Percentiles rank a stretch among this genome's conserved stretches.
Evolutionary conservation across 2,329 filamentous ascomycete species (phyloP).

Genomic region (Microdochium trichocladiopsis): DNA sequence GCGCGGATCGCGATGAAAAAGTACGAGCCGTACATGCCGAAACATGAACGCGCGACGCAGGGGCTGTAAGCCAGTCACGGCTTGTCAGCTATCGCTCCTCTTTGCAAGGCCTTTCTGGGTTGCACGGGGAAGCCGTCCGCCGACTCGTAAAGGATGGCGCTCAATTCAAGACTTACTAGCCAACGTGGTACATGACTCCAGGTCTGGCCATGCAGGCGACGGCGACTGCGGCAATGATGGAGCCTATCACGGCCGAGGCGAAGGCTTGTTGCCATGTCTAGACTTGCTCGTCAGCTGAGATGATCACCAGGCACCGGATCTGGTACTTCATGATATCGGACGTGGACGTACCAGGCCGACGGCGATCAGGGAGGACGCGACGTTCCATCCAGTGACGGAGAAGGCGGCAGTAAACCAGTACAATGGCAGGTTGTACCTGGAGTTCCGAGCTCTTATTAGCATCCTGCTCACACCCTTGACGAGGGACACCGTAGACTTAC

Average conservation of each 20-base stretch:
- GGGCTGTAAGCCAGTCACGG: slow-evolving; percentile 12
- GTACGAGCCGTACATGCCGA: slow-evolving; percentile 34
- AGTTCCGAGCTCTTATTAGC: too few species aligned
- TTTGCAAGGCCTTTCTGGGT: neutral
- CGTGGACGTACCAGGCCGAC: slow-evolving; percentile 10
- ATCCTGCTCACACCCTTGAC: too few species aligned
- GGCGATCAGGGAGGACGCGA: slow-evolving; percentile 17
- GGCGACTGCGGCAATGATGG: slow-evolving; percentile 13
- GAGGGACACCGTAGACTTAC: slow-evolving; percentile 5
- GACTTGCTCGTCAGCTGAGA: slow-evolving; percentile 2
- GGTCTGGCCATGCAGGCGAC: slow-evolving; percentile 18
- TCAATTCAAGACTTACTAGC: slow-evolving; percentile 15
- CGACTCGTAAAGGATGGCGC: too few species aligned
- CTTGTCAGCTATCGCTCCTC: too few species aligned
- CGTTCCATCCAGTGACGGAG: slow-evolving; percentile 19
- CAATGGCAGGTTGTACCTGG: slow-evolving; percentile 11
- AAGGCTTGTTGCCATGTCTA: slow-evolving; percentile 18
- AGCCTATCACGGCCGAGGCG: slow-evolving; percentile 14
- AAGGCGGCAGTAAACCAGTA: slow-evolving; percentile 21
- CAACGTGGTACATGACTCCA: slow-evolving; percentile 16
- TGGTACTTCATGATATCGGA: neutral
- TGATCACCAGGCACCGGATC: too few species aligned
- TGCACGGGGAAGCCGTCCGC: too few species aligned
- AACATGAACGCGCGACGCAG: slow-evolving; percentile 26
- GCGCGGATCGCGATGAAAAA: slow-evolving; percentile 28